Conservation (phyloP, 352 stramenopile species). For the Pythium vanterpoolii region DNA sequence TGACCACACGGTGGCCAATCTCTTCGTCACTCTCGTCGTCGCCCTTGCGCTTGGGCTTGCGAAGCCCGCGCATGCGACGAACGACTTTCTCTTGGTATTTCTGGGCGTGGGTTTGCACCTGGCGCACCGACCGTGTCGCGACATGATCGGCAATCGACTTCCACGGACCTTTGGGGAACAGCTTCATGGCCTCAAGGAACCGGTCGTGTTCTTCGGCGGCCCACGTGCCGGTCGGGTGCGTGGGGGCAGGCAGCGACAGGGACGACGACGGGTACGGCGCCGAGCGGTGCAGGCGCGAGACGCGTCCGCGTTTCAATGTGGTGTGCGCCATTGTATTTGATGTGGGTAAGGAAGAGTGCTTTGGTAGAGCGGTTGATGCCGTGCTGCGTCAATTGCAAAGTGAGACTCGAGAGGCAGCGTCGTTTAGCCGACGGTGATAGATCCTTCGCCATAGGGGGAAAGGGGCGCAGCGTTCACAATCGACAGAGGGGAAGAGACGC, state of each 20-base stretch:
- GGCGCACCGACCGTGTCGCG: slow-evolving; percentile 57
- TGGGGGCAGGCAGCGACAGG: background rate
- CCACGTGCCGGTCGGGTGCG: slow-evolving; percentile 49
- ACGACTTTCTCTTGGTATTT: slow-evolving; percentile 80
- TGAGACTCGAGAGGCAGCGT: slow-evolving; percentile 1
- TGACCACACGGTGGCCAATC: slow-evolving; percentile 21
- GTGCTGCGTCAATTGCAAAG: slow-evolving; percentile 14
- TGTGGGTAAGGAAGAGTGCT: background rate
- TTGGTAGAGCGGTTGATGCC: background rate
- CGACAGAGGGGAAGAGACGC: background rate
- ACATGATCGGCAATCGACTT: slow-evolving; percentile 73
- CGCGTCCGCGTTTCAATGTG: slow-evolving; percentile 20
- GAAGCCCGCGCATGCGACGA: slow-evolving; percentile 53
- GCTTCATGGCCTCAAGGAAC: slow-evolving; percentile 63
- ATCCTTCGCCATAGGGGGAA: background rate
- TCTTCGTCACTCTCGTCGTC: slow-evolving; percentile 58
- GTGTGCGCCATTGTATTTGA: slow-evolving; percentile 4
- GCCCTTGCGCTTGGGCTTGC: slow-evolving; percentile 74
- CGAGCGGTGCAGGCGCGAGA: background rate
- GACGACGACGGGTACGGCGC: slow-evolving; percentile 3
- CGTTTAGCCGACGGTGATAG: background rate
- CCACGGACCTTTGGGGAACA: slow-evolving; percentile 70
- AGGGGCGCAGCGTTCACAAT: background rate
- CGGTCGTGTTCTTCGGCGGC: slow-evolving; percentile 67
- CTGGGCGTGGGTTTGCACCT: slow-evolving; percentile 76